Base-by-base conservation (phyloP, 2,329 filamentous ascomycete species). In the Cercospora sp. region DNA sequence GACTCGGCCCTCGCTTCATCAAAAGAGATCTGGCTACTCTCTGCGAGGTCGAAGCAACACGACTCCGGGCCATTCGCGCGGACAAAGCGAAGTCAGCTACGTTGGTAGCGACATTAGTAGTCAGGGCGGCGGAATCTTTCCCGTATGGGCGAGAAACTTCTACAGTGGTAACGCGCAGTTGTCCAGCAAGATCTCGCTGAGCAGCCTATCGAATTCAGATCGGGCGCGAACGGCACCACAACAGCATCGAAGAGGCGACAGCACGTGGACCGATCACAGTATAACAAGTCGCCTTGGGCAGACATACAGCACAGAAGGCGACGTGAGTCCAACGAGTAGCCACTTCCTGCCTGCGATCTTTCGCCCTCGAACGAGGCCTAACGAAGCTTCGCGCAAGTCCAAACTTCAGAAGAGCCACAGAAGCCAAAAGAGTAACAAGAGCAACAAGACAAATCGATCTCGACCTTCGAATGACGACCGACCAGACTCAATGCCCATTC, bases 91-190 rank as follows among this genome's bases (percentile, higher is more conserved):
- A 53, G 68, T 74, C 66, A 75, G 73, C 60, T 72, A 73, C 45
- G 64, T 69, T 23, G 75, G 76, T 12, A 77, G 72, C 57, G 75
- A 78, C 3, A 63, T 68, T 51, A 73, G 71, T 61, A 66, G 60
- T 3, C 67, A 71, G 23, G 74, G 72, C 20, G 78, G 74, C 62
- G 73, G 66, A 53, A 68, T 79, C 28, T 79, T 80, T 63, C 78
- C 78, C 7, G 72, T 71, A 3, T 80, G 78, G 78, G 78, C 77
- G 10, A 79, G 73, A 63, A 72, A 74, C 20, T 80, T 78, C 68
- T 80, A 80, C 70, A 72, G 70, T 20, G 74, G 76, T 3, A 73
- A 70, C 28, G 69, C 70, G 18, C 66, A 68, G 9, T 68, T 79
- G 18, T 53, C 72, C 3, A 77, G 75, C 67, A 75, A 76, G 58